These are phyloP conservation scores for Pyrrhoderma noxium DNA, from an alignment of 1,284 basidiomycete genomes.

Conservation along the genomic window DNA sequence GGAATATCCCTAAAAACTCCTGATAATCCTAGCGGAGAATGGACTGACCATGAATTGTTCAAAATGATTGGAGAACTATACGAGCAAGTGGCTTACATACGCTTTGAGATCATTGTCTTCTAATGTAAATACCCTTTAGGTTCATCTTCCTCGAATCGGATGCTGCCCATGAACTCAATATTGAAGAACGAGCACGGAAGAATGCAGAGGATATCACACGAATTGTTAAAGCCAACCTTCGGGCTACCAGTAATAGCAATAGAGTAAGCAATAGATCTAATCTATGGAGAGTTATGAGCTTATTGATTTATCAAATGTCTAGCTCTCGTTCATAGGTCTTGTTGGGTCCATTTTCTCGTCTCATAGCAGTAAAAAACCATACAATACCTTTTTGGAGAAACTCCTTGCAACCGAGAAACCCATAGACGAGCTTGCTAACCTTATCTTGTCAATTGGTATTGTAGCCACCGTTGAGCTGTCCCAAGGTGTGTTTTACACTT, in stretches of 20 bases:
- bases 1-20: constrained; percentile 66
- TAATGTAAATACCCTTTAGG: constrained; percentile 28
- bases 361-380: constrained; percentile 33
- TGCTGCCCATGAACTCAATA: constrained; percentile 44
- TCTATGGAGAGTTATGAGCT: not conserved
- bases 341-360: constrained; percentile 42
- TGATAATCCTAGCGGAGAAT: constrained; percentile 41
- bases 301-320: not conserved
- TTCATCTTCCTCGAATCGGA: constrained; percentile 71
- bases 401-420: constrained; percentile 49
- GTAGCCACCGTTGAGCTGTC: constrained; percentile 61
- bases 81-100: constrained; percentile 35
- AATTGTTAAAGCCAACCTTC: constrained; percentile 46
- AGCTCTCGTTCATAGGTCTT: constrained; percentile 46
- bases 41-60: constrained; percentile 56
- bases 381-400: constrained; percentile 47
- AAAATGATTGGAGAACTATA: constrained; percentile 62
- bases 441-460: constrained; percentile 64
- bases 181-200: constrained; percentile 42
- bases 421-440: constrained; percentile 56
- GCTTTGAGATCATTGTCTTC: not conserved
- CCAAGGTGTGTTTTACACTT: constrained; percentile 39
- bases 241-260: constrained; percentile 14
- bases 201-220: constrained; percentile 46
- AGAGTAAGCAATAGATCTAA: constrained; percentile 20